Percentiles rank a stretch among this genome's conserved stretches.
Conservation (phyloP, 2,329 filamentous ascomycete species). For the Ophiostoma tasmaniense region DNA sequence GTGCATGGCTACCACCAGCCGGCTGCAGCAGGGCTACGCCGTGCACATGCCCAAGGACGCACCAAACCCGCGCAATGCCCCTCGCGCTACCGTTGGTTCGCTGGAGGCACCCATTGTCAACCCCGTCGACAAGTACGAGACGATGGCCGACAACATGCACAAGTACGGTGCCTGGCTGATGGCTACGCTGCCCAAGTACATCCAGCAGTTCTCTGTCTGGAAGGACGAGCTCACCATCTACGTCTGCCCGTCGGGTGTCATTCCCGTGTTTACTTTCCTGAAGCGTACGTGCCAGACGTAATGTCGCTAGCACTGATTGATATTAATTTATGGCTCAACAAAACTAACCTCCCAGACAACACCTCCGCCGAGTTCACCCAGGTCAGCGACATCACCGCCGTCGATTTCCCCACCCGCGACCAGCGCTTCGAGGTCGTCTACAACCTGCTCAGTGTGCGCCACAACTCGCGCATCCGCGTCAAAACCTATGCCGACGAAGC, state of each 20-base stretch:
- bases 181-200: conserved; percentile 92
- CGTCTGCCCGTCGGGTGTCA: conserved; percentile 77
- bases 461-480: conserved; percentile 93
- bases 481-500: conserved; percentile 99
- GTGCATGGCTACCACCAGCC: conserved; percentile 42
- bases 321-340: too few relatives aligned
- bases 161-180: conserved; percentile 94
- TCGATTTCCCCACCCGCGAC: conserved; percentile 91
- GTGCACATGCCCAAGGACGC: conserved; percentile 53
- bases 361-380: conserved; percentile 95
- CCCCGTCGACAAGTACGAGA: conserved; percentile 84
- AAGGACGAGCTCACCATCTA: conserved; percentile 97
- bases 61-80: conserved; percentile 59
- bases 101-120: conserved; percentile 77
- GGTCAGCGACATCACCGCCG: conserved; percentile 83
- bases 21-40: conserved; percentile 33
- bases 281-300: conserved; percentile 53
- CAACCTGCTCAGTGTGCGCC: conserved; percentile 88
- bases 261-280: conserved; percentile 88
- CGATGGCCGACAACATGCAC: conserved; percentile 81
- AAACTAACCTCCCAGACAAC: conserved; percentile 53
- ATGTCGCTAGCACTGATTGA: too few relatives aligned
- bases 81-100: conserved; percentile 48
- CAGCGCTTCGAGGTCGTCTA: conserved; percentile 98
- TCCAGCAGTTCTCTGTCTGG: conserved; percentile 99